Evolutionary conservation across 2,329 filamentous ascomycete genomes (phyloP).

Genomic region (Colletotrichum gloeosporioides): DNA sequence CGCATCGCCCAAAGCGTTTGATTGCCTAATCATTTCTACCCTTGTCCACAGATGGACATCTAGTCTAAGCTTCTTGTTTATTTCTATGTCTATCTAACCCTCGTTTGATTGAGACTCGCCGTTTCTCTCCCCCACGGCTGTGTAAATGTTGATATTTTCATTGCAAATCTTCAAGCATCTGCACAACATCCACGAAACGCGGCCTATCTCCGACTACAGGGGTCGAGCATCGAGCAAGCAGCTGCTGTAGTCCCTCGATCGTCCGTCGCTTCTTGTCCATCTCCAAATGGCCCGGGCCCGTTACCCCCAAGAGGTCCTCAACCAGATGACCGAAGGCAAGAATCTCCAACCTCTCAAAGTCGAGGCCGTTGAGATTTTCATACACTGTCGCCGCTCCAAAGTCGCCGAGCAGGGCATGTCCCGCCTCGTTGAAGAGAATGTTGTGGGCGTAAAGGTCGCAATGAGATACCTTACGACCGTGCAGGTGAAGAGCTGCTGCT

Average conservation of each 20-base stretch:
- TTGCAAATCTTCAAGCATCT: background rate
- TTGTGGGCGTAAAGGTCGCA: conserved; percentile 55
- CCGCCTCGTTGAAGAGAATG: conserved; percentile 43
- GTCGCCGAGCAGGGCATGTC: conserved; percentile 51
- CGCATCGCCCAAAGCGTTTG: background rate
- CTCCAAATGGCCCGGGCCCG: conserved; percentile 31
- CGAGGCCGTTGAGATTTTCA: conserved; percentile 24
- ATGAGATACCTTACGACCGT: conserved; percentile 46
- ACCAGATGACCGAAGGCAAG: conserved; percentile 52
- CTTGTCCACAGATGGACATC: background rate
- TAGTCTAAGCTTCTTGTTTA: background rate
- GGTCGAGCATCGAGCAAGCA: conserved; percentile 33
- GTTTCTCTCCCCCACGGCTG: background rate
- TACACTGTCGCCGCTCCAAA: conserved; percentile 55
- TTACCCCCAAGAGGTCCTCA: conserved; percentile 43
- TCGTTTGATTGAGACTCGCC: background rate
- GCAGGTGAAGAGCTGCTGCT: conserved; percentile 47
- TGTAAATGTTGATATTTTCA: background rate
- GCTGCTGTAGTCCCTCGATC: conserved; percentile 26
- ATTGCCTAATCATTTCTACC: background rate
- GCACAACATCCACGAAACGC: conserved; percentile 30
- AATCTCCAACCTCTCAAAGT: conserved; percentile 49
- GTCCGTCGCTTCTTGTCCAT: background rate
- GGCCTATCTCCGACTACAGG: conserved; percentile 32
- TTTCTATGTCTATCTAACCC: background rate